Evolutionary conservation across 176 grass and related monocot genomes (phyloP).

Genomic region (Aegilops umbellulata): DNA sequence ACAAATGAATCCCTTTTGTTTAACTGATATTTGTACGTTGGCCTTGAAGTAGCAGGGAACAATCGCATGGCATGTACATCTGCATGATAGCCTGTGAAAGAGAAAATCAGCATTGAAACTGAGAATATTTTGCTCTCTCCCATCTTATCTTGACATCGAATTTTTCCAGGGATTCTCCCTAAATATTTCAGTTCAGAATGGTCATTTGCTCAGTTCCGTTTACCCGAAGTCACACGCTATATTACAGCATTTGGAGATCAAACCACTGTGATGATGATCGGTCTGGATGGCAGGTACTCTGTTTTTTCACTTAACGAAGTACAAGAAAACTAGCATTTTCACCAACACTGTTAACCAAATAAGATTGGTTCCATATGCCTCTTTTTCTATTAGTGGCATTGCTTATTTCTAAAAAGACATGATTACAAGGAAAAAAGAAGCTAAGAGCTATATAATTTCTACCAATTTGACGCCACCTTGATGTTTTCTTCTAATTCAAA

Average conservation of each 20-base stretch:
- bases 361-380: background rate
- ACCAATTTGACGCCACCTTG: background rate
- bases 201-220: constrained; percentile 79
- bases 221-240: constrained; percentile 53
- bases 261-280: constrained; percentile 58
- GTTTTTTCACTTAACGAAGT: background rate
- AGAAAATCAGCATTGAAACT: background rate
- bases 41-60: background rate
- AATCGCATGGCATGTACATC: background rate
- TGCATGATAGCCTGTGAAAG: background rate
- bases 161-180: constrained; percentile 54
- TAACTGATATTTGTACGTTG: background rate
- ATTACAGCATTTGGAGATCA: constrained; percentile 68
- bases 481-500: background rate
- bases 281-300: constrained; percentile 73
- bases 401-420: background rate
- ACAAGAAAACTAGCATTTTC: background rate
- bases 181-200: constrained; percentile 86
- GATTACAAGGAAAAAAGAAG: background rate
- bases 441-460: background rate
- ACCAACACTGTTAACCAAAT: background rate
- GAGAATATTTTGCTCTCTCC: constrained; percentile 11
- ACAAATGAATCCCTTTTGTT: background rate
- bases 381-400: constrained; percentile 1
- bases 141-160: background rate